phyloP scores from a whole-genome alignment of 371 early-diverging fungal genomes.

The Dichotomocladium elegans region DNA sequence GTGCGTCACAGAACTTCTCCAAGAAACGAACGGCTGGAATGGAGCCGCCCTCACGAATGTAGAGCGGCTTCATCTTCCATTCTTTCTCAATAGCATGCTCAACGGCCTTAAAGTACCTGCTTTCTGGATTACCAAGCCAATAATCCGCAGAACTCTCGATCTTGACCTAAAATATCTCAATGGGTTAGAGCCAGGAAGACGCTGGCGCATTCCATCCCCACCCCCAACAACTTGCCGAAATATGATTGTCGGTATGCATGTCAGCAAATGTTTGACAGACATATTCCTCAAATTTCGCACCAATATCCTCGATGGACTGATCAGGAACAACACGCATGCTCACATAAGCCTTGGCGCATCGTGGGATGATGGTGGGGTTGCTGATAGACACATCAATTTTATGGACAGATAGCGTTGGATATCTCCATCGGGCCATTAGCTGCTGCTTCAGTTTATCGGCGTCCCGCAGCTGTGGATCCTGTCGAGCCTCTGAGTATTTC shows the following conservation, averaged over 20 bases:
- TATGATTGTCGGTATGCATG: constrained; percentile 49
- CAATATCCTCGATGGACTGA: constrained; percentile 64
- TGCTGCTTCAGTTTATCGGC: constrained; percentile 45
- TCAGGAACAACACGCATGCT: constrained; percentile 84
- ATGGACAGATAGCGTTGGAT: constrained; percentile 78
- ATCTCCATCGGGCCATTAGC: constrained; percentile 77
- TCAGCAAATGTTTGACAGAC: constrained; percentile 51
- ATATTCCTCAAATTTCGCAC: constrained; percentile 49
- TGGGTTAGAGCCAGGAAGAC: neutral
- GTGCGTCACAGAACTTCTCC: constrained; percentile 66
- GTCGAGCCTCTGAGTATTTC: constrained; percentile 26
- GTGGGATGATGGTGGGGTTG: constrained; percentile 71
- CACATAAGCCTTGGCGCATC: constrained; percentile 64
- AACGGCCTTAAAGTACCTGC: constrained; percentile 65
- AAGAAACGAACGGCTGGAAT: constrained; percentile 83
- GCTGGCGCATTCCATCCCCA: too few species aligned
- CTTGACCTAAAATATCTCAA: constrained; percentile 32
- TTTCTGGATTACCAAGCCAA: constrained; percentile 76
- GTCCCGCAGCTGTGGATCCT: neutral
- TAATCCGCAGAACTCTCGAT: constrained; percentile 70
- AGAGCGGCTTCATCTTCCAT: constrained; percentile 59
- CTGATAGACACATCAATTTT: constrained; percentile 74
- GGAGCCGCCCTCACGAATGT: constrained; percentile 81
- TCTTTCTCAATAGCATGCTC: constrained; percentile 65
- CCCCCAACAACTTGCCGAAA: constrained; percentile 39